Evolutionary conservation across 177 flowering plant species (phyloP).

Genomic region (Vitis hybrid): DNA sequence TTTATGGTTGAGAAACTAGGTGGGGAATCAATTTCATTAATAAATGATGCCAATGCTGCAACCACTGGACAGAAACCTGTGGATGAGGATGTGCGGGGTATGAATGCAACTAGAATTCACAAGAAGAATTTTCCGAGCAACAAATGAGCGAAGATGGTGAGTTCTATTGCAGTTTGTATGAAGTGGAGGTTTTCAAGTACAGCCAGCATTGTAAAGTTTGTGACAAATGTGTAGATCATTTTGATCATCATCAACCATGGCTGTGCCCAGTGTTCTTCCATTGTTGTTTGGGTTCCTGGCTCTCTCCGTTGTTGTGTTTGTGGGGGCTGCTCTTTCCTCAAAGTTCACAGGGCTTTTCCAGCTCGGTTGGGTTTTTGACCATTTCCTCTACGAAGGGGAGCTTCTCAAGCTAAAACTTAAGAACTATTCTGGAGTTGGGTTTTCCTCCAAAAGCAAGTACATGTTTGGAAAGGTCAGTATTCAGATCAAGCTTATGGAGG

Average conservation of each 20-base stretch:
- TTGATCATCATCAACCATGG: conserved; percentile 13
- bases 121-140: no score
- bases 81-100: no score
- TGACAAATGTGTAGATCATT: no score
- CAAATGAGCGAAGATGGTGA: no score
- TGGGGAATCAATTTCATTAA: no score
- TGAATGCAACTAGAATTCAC: no score
- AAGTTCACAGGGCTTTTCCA: conserved; percentile 76
- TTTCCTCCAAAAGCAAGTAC: conserved; percentile 80
- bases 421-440: conserved; percentile 83
- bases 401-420: conserved; percentile 78
- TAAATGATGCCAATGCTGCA: no score
- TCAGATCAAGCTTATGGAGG: conserved; percentile 88
- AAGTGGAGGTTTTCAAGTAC: no score
- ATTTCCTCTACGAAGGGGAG: conserved; percentile 69
- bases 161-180: no score
- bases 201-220: no score
- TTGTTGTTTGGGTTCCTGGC: conserved; percentile 8
- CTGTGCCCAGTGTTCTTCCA: not conserved
- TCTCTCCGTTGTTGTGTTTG: conserved; percentile 19
- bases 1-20: no score
- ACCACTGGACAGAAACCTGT: no score
- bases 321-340: conserved; percentile 32
- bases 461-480: conserved; percentile 81
- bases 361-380: conserved; percentile 82